Base-by-base conservation (phyloP, 148 eudicot species). In the Rhododendron mucronatum region DNA sequence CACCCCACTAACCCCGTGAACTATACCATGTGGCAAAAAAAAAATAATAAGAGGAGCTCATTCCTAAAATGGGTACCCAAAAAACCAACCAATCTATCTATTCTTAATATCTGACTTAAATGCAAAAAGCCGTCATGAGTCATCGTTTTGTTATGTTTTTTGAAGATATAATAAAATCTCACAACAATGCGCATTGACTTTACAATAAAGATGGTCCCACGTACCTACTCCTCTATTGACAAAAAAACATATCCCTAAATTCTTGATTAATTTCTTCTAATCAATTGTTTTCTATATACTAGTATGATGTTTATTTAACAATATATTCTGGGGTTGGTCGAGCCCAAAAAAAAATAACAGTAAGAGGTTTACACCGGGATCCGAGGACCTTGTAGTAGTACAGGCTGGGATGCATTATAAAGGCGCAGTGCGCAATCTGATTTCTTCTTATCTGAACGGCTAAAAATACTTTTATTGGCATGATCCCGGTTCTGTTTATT, bases 171-270 rank as follows among this genome's bases (percentile, higher is more conserved):
- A 80, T 80, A 48, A 80, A 37, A 85, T 41, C 7, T 85, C 28
- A 80, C 84, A 67, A 63, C 21, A 65, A 48, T 67, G 47, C 51
- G 79, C 84, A 71, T 71, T 69, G 87, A 86, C 84, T 78, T 86
- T 51, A 23, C 28, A 21, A 47, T 15, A 28, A 33, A 5, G 14
- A 28, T 14, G 84, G 35, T 84, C 85, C 88, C 85, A n/a, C 88
- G 1, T 55, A 86, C 84, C 88, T 82, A 86, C 83, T 86, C 84
- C 84, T 55, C 73, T 15, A 5, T 86, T 12, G 85, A 48, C 81
- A 86, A 86, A 11, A 1, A 45, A 47, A 47, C 50, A 71, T 5
- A 18, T 47, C 51, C 7, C 79, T 0, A 81, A 45, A 33, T 81
- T 50, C 21, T 35, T 75, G 7, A 35, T 41, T 41, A 41, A 6